Evolutionary conservation across 202 grass and related monocot species (phyloP), one percentile per base, ranked within the genome.

Genomic region (Panicum virgatum): DNA sequence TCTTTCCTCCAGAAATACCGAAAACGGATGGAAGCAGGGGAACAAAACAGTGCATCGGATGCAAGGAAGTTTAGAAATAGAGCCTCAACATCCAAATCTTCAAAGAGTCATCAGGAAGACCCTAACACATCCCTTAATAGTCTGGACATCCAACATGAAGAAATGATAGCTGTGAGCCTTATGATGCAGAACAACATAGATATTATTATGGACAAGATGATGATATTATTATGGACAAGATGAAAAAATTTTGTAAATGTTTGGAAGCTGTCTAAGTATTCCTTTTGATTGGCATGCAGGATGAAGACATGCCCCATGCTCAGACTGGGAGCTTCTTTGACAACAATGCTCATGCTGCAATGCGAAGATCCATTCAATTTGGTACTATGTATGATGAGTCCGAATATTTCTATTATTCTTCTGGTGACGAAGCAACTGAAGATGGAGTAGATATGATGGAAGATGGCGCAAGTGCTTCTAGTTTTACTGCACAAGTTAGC

Each of bases 361-460:
- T 82, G 68, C 56, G 5, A 40, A 82, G 57, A 63, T 59, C 68
- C 56, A 63, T 82, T 36, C 80, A 62, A 39, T 69, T 40, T 51
- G 43, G 80, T 5, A 50, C 32, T 18, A 23, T 40, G 3, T 82
- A 51, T 73, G 68, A 82, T 26, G 80, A 82, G 43, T 82, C 68
- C 15, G 15, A 40, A 23, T 36, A 73, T 37, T 19, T 23, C 12
- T 9, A 64, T 64, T 16, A 13, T 42, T 25, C 38, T n/a, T 73
- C 42, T 18, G 19, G 2, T 51, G 56, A 62, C 13, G 68, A 69
- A 58, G 4, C 6, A 44, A 12, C 50, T 44, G 19, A 72, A 47
- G 19, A 23, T 51, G 20, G n/a, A 62, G 30, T 12, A 20, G n/a
- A 73, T 64, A 25, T 62, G 13, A 27, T 50, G n/a, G 30, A 45